phyloP scores from a whole-genome alignment of 345 rosid species.

The Crucihimalaya himalaica region DNA sequence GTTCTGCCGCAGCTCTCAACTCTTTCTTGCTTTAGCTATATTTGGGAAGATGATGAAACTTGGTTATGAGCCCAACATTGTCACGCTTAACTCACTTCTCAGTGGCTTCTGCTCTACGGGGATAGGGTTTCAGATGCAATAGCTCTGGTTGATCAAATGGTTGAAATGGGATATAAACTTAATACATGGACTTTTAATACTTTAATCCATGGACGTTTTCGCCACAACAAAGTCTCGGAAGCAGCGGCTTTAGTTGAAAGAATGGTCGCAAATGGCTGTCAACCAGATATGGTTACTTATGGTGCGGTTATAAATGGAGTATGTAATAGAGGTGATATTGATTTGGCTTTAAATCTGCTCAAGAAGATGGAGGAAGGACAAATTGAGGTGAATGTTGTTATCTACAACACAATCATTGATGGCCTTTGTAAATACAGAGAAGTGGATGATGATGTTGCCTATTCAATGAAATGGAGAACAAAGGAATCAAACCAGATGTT shows the following conservation, averaged over 20 bases:
- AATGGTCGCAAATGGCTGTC: not conserved
- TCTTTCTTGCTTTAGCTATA: not conserved
- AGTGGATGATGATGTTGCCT: not conserved
- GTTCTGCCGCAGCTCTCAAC: not conserved
- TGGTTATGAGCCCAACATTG: not conserved
- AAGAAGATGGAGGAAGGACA: not conserved
- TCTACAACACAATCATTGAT: not conserved
- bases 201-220: not conserved
- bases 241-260: not conserved
- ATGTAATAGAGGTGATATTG: not conserved
- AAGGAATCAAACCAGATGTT: not conserved
- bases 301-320: not conserved
- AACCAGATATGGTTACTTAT: not conserved
- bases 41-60: not conserved
- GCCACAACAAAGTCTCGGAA: not conserved
- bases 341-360: not conserved
- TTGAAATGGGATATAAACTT: not conserved
- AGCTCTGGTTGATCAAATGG: not conserved
- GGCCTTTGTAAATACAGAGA: not conserved
- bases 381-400: not conserved
- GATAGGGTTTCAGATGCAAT: not conserved
- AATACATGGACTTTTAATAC: not conserved
- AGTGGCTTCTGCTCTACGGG: not conserved
- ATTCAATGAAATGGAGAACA: not conserved
- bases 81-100: not conserved